These are phyloP conservation scores for Digitaria exilis DNA, from an alignment of 202 grass and related monocot species.

Conservation along the genomic window DNA sequence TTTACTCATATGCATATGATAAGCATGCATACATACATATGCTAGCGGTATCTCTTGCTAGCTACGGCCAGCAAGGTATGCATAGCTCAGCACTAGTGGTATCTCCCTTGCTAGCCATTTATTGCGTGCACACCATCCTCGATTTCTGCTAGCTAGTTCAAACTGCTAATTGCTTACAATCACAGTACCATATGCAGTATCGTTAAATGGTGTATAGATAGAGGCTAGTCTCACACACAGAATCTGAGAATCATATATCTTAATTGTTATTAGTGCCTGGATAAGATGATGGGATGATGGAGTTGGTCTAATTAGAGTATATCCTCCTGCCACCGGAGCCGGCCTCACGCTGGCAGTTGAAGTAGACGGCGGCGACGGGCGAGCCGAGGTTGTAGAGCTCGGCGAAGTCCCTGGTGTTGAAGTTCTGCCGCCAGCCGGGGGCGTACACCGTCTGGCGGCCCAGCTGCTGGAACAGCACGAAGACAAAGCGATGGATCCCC, in stretches of 20 bases:
- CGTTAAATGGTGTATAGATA: too few species aligned
- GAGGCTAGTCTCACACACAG: too few species aligned
- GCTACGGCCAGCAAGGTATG: too few species aligned
- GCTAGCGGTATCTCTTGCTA: too few species aligned
- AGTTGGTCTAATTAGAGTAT: slow-evolving; percentile 10
- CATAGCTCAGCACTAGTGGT: too few species aligned
- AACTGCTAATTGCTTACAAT: too few species aligned
- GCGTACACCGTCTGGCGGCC: slow-evolving; percentile 54
- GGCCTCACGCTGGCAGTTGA: slow-evolving; percentile 89
- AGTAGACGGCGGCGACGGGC: slow-evolving; percentile 67
- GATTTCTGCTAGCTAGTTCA: too few species aligned
- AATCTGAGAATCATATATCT: not conserved
- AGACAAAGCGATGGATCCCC: slow-evolving; percentile 78
- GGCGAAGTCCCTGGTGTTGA: slow-evolving; percentile 86
- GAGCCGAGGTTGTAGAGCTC: slow-evolving; percentile 85
- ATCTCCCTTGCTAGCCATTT: too few species aligned
- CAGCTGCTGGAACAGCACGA: slow-evolving; percentile 78
- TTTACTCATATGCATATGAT: too few species aligned
- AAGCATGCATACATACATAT: too few species aligned
- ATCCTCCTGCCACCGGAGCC: slow-evolving; percentile 78
- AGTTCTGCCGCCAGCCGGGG: slow-evolving; percentile 82
- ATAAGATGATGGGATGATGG: not conserved
- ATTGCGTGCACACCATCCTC: too few species aligned
- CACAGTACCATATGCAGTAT: too few species aligned
- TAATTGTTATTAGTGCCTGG: not conserved